These are phyloP conservation scores for Myriosclerotinia duriaeana DNA, from an alignment of 2,329 filamentous ascomycete genomes.

Conservation along the genomic window DNA sequence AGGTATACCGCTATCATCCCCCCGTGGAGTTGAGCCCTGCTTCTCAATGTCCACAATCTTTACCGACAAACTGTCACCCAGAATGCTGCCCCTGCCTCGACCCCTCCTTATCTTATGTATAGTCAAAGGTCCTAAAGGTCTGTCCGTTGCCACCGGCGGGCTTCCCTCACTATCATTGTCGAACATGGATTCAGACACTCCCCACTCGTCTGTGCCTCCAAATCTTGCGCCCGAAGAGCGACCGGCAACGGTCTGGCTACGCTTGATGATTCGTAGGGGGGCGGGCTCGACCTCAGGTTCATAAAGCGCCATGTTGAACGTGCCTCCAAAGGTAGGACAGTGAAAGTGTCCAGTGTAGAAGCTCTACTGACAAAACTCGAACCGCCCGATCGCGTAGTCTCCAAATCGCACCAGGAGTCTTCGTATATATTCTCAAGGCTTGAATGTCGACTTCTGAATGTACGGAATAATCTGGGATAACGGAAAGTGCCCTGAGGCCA, in stretches of 20 bases:
- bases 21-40: neutral
- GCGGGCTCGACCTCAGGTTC: constrained; percentile 43
- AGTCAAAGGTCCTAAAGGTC: constrained; percentile 39
- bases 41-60: constrained; percentile 13
- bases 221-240: constrained; percentile 32
- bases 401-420: constrained; percentile 43
- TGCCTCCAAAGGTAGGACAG: constrained; percentile 28
- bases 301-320: constrained; percentile 39
- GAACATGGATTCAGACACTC: constrained; percentile 31
- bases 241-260: constrained; percentile 39
- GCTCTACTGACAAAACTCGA: constrained; percentile 26
- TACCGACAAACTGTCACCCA: constrained; percentile 29
- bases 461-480: constrained; percentile 31
- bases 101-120: constrained; percentile 34
- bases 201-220: constrained; percentile 26
- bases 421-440: constrained; percentile 36
- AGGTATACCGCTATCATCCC: neutral
- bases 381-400: constrained; percentile 38
- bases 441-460: constrained; percentile 7
- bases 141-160: constrained; percentile 33
- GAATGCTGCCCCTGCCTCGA: constrained; percentile 30
- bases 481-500: constrained; percentile 30
- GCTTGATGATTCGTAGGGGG: constrained; percentile 54
- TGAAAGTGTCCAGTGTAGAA: constrained; percentile 35
- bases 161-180: constrained; percentile 34